Evolutionary conservation across 352 stramenopile species (phyloP).

Genomic region (Phytophthora podocarpi): DNA sequence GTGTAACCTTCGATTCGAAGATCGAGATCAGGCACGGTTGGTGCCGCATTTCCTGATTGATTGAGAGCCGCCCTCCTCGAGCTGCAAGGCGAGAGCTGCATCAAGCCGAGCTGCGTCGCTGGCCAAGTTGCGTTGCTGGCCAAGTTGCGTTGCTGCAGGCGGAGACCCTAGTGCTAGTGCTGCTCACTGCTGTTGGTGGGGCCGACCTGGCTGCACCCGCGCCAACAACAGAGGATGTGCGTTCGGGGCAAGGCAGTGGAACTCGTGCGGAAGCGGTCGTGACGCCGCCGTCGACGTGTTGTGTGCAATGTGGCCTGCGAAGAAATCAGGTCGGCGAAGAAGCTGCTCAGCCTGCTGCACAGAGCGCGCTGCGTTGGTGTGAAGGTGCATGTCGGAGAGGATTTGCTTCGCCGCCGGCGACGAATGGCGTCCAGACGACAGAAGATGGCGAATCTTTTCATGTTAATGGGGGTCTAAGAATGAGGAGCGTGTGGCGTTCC

Average conservation of each 20-base stretch:
- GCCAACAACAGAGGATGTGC: too few species aligned
- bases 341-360: too few species aligned
- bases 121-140: too few species aligned
- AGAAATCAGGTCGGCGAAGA: slow-evolving; percentile 15
- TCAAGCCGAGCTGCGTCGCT: too few species aligned
- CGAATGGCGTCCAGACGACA: neutral
- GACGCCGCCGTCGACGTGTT: neutral
- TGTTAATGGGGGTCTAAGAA: slow-evolving; percentile 23
- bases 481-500: neutral
- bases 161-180: neutral
- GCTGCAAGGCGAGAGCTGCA: neutral
- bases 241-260: slow-evolving; percentile 7
- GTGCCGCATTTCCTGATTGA: too few species aligned
- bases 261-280: slow-evolving; percentile 4
- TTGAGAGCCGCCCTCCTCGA: too few species aligned
- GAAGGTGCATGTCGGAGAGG: neutral
- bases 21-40: slow-evolving; percentile 1
- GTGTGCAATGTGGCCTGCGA: slow-evolving; percentile 1
- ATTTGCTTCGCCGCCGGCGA: slow-evolving; percentile 5
- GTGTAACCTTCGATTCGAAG: neutral
- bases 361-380: too few species aligned
- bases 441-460: slow-evolving; percentile 15
- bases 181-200: neutral
- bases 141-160: neutral
- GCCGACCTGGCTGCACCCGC: neutral